phyloP scores from a whole-genome alignment of 805 yeast genomes.

The Lachancea thermotolerans region DNA sequence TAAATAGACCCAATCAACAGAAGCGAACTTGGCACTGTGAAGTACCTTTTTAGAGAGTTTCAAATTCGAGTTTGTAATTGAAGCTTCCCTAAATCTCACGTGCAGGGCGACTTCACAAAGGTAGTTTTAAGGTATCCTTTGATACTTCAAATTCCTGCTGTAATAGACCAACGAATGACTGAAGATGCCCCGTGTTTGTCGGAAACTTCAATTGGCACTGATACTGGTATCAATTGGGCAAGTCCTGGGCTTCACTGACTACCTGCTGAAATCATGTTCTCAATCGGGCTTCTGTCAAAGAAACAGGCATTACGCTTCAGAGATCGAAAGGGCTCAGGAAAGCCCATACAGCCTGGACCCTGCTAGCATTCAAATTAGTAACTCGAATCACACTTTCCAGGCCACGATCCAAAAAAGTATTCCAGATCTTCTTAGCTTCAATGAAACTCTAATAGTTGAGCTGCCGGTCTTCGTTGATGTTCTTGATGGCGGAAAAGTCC shows the following conservation, averaged over 20 bases:
- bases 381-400: conserved; percentile 30
- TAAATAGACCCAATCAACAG: no score
- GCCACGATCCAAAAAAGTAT: conserved; percentile 45
- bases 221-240: not conserved
- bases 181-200: no score
- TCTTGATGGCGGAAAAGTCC: conserved; percentile 49
- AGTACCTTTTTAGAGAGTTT: no score
- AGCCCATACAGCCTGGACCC: conserved; percentile 39
- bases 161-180: no score
- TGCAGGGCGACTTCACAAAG: no score
- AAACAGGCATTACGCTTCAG: conserved; percentile 58
- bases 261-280: conserved; percentile 68
- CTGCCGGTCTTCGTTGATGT: conserved; percentile 55
- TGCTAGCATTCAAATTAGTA: conserved; percentile 27
- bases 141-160: no score
- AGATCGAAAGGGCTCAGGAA: conserved; percentile 30
- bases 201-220: not conserved
- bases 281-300: conserved; percentile 81
- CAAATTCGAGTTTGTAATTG: no score
- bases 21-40: no score
- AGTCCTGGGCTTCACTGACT: conserved; percentile 47
- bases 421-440: conserved; percentile 14
- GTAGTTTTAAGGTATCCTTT: no score
- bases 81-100: no score
- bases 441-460: not conserved